Conservation (phyloP, 2,329 filamentous ascomycete species). For the Calonectria montana region DNA sequence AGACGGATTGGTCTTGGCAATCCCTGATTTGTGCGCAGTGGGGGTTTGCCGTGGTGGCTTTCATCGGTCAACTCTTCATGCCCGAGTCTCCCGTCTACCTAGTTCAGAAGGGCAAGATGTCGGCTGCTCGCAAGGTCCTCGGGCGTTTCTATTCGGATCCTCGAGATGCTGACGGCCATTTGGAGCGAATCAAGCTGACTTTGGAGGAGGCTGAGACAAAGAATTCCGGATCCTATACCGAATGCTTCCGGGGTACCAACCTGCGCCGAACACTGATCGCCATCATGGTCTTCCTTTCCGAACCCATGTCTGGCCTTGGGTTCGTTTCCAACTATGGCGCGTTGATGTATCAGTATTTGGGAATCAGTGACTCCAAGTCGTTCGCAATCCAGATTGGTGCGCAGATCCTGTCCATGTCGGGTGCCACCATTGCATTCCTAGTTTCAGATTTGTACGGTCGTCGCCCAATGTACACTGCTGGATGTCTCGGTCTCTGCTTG, state of each 20-base stretch:
- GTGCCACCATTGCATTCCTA: conserved; percentile 42
- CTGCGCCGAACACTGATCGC: conserved; percentile 55
- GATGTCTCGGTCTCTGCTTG: conserved; percentile 34
- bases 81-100: conserved; percentile 64
- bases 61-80: conserved; percentile 50
- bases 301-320: conserved; percentile 57
- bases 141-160: conserved; percentile 58
- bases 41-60: conserved; percentile 51
- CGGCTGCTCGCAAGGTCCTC: conserved; percentile 57
- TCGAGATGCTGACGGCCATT: conserved; percentile 49
- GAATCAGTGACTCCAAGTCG: conserved; percentile 41
- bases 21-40: conserved; percentile 54
- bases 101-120: conserved; percentile 53
- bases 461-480: conserved; percentile 43
- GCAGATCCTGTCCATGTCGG: conserved; percentile 44
- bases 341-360: conserved; percentile 47
- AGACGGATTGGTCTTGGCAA: conserved; percentile 55
- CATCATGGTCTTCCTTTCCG: conserved; percentile 55
- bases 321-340: conserved; percentile 57
- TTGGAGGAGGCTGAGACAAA: conserved; percentile 53
- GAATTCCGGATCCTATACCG: conserved; percentile 50
- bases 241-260: conserved; percentile 58
- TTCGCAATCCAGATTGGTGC: conserved; percentile 45
- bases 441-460: conserved; percentile 43
- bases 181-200: conserved; percentile 60